Conservation (phyloP, 1,284 basidiomycete species). For the Rhodofomes roseus region DNA sequence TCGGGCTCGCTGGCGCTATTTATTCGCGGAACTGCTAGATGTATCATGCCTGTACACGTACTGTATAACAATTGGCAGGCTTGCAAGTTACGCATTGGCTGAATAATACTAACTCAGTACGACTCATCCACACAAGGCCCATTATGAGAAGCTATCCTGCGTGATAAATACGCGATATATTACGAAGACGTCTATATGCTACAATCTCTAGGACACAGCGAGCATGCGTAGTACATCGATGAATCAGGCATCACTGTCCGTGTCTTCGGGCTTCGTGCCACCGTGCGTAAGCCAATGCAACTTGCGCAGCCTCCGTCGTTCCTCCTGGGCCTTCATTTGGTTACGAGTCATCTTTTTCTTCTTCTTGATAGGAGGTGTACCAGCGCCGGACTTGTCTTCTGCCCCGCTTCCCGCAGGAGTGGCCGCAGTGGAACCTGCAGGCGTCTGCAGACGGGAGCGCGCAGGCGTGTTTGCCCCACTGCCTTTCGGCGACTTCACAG, state of each 20-base stretch:
- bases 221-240: neutral
- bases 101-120: too few species aligned
- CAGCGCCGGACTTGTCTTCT: constrained; percentile 47
- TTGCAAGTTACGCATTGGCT: too few species aligned
- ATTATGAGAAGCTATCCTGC: neutral
- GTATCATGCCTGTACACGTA: neutral
- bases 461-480: constrained; percentile 69
- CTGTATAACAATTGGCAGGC: neutral
- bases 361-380: constrained; percentile 55
- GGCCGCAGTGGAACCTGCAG: constrained; percentile 55
- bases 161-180: neutral
- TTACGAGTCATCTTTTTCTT: constrained; percentile 94
- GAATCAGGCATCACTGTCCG: constrained; percentile 40
- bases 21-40: neutral
- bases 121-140: neutral
- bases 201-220: constrained; percentile 1
- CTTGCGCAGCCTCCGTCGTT: constrained; percentile 76
- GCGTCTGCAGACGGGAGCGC: constrained; percentile 60
- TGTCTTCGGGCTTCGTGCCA: constrained; percentile 77
- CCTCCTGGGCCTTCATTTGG: constrained; percentile 85
- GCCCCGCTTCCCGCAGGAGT: constrained; percentile 73
- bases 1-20: neutral
- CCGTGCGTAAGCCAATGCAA: constrained; percentile 83
- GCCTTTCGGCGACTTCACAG: constrained; percentile 59
- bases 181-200: neutral